Evolutionary conservation across 2,329 filamentous ascomycete genomes (phyloP), one percentile per base, ranked within the genome.

Genomic region (Neofusicoccum laricinum): DNA sequence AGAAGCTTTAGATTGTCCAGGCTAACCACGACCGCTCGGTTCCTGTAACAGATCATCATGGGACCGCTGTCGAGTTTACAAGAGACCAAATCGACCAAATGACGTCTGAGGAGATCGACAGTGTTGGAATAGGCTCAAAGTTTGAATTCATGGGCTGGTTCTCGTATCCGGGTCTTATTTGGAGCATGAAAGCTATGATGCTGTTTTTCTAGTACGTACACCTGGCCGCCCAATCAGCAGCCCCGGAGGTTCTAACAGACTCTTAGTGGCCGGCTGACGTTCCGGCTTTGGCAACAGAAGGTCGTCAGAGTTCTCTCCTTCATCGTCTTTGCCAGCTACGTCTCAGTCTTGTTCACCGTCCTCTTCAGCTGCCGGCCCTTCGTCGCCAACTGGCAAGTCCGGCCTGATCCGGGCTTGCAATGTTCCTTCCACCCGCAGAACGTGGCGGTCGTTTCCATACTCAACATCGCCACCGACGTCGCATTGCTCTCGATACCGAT

Each of bases 161-260:
- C 17, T 55, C 50, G 41, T 79, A 79, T 46, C 75, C 76, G 0
- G 71, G 72, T 0, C 70, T 78, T 0, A 71, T 79, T 7, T 79
- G 75, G 75, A 73, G 66, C 4, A 68, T 73, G 66, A 74, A 73
- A 64, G 69, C 68, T 30, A 69, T 69, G 50, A 70, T 75, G 67
- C 55, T 74, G n/a, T 73, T 72, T 65, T 73, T 73, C 61, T 73
- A 67, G 64, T 63, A 51, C n/a, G 49, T 53, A 2, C 43, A 30
- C 25, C 25, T 1, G 5, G 5, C 7, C 25, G 25, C 25, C 25
- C 25, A 30, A 30, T 30, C 25, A 30, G 25, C 25, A 30, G 25
- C 25, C 25, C 25, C 25, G 25, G 25, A 30, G 25, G 25, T 30
- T 30, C 41, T 61, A n/a, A 71, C 71, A 15, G 4, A 3, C 30